phyloP scores from a whole-genome alignment of 2,329 filamentous ascomycete genomes.

The Cryphonectria naterciae region DNA sequence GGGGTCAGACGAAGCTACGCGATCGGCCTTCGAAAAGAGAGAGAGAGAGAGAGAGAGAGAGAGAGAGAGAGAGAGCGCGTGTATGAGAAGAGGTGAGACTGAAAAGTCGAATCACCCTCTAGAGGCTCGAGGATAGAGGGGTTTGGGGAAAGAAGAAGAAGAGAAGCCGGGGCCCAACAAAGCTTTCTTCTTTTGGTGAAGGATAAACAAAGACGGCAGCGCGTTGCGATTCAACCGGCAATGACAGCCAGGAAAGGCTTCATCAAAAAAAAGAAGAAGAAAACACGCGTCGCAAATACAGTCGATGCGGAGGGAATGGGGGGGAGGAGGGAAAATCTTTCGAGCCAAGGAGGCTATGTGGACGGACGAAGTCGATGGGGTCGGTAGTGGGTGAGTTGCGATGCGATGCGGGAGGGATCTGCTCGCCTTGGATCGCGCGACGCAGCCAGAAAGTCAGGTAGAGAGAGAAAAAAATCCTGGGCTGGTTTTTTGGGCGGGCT shows the following conservation, averaged over 20 bases:
- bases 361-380: constrained; percentile 10
- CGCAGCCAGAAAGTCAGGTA: constrained; percentile 16
- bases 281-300: constrained; percentile 19
- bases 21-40: not conserved
- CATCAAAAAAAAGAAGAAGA: constrained; percentile 7
- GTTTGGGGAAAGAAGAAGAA: not conserved
- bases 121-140: constrained; percentile 10
- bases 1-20: constrained; percentile 13
- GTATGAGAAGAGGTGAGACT: not conserved
- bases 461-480: constrained; percentile 27
- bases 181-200: constrained; percentile 12
- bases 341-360: constrained; percentile 9
- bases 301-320: constrained; percentile 11
- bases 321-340: not conserved
- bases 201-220: constrained; percentile 29
- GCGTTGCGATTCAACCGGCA: constrained; percentile 25
- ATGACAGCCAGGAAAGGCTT: constrained; percentile 26
- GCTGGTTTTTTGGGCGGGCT: constrained; percentile 1
- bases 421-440: constrained; percentile 26
- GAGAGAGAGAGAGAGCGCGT: not conserved
- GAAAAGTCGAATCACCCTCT: not conserved
- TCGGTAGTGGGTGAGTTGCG: constrained; percentile 20
- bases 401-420: constrained; percentile 25
- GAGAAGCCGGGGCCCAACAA: constrained; percentile 3
- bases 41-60: no score